Conservation (phyloP, 2,329 filamentous ascomycete genomes). For the Bipolaris bicolor region DNA sequence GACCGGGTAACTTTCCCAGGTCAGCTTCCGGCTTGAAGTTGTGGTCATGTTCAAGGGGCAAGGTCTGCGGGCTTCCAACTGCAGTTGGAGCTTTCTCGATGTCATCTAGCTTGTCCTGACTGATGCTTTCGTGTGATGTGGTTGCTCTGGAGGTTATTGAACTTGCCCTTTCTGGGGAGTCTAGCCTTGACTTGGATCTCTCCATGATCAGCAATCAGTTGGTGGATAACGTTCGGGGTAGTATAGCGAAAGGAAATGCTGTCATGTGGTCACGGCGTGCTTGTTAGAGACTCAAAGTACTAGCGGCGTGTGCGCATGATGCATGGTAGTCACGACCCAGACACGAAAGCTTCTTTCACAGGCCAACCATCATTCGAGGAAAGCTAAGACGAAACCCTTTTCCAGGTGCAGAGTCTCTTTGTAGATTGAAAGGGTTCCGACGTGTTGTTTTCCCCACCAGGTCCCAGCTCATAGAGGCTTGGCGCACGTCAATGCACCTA, state of each 20-base stretch:
- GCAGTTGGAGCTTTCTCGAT: slow-evolving; percentile 36
- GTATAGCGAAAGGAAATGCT: slow-evolving; percentile 1
- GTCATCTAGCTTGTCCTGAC: slow-evolving; percentile 34
- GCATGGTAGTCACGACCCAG: background rate
- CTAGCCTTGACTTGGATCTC: slow-evolving; percentile 24
- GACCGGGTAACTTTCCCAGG: slow-evolving; percentile 36
- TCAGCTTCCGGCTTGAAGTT: slow-evolving; percentile 43
- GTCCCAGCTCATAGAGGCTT: slow-evolving; percentile 6
- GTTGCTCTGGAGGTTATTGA: slow-evolving; percentile 31
- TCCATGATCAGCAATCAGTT: slow-evolving; percentile 28
- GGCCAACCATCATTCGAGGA: background rate
- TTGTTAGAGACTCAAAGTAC: background rate
- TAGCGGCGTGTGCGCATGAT: slow-evolving; percentile 6
- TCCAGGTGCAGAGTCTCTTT: background rate
- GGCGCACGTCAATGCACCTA: slow-evolving; percentile 14
- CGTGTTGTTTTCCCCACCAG: slow-evolving; percentile 2
- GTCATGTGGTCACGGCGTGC: slow-evolving; percentile 10
- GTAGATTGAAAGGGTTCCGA: slow-evolving; percentile 3
- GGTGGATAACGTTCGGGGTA: background rate
- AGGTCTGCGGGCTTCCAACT: slow-evolving; percentile 31
- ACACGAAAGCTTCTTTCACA: background rate
- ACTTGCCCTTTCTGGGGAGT: slow-evolving; percentile 32
- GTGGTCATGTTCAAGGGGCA: slow-evolving; percentile 32
- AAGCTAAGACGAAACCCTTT: background rate
- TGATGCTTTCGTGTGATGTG: slow-evolving; percentile 34